Evolutionary conservation across 1,139 yeast species (phyloP), one percentile per base, ranked within the genome.

Genomic region (Ogataea hybrid): DNA sequence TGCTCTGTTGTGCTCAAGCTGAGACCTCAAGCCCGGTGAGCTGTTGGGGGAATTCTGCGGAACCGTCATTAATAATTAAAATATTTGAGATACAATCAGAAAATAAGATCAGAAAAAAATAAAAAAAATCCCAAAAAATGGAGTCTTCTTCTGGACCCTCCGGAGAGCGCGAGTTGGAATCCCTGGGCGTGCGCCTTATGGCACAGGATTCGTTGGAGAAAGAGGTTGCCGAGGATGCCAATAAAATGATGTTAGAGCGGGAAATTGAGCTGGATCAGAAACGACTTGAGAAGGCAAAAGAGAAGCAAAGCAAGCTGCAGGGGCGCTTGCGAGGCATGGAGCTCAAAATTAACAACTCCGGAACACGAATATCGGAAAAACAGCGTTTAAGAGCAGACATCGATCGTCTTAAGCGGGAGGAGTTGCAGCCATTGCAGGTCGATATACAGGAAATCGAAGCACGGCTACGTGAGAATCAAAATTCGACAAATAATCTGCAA

Each of bases 161-260:
- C 9, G 43, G 37, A 27, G 34, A 28, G 12, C 37, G 42, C 22
- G 39, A 47, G 2, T 57, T 72, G 25, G 62, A 64, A 28, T 51
- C 62, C 4, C 50, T 74, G 38, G 77, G 77, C 4, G 71, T 75
- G 30, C 69, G 69, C 54, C 68, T 84, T 5, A 78, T 87, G 47
- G 89, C 85, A 52, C 97, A 90, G 60, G 80, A 75, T 44, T 81
- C 80, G 17, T 65, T 90, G 14, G 97, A 88, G 56, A 68, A 78
- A 36, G 68, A 76, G 46, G 83, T 90, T 30, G 88, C 89, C 12
- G 70, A 70, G 36, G 69, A 77, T 63, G 97, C 96, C 1, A 80
- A 81, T 49, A 69, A 69, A 39, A 79, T 76, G 4, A 71, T 88
- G 45, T 65, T 73, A 2, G 65, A 72, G 35, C 79, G 82, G 43